Evolutionary conservation across 805 yeast genomes (phyloP).

Genomic region (Kodamaea lidongshanica): DNA sequence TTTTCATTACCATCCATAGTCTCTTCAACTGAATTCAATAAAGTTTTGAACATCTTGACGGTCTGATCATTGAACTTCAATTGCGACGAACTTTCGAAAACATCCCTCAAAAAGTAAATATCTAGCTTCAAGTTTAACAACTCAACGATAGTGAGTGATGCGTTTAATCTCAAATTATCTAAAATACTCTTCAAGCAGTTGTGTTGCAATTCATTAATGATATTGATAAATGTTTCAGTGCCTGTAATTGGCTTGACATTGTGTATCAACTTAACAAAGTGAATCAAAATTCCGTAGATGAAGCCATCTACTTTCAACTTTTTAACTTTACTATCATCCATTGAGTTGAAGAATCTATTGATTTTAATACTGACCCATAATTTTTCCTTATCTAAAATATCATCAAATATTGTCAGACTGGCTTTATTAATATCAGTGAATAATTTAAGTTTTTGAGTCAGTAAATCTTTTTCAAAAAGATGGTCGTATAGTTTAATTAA

Average conservation of each 20-base stretch:
- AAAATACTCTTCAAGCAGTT: slow-evolving; percentile 29
- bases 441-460: slow-evolving; percentile 32
- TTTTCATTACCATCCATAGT: slow-evolving; percentile 13
- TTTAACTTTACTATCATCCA: slow-evolving; percentile 4
- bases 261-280: slow-evolving; percentile 36
- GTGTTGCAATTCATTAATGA: slow-evolving; percentile 34
- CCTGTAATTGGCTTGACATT: slow-evolving; percentile 37
- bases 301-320: slow-evolving; percentile 30
- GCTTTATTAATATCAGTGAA: slow-evolving; percentile 39
- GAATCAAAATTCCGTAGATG: slow-evolving; percentile 33
- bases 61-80: slow-evolving; percentile 30
- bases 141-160: slow-evolving; percentile 10
- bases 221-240: slow-evolving; percentile 27
- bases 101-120: slow-evolving; percentile 32
- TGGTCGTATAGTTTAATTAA: slow-evolving; percentile 29
- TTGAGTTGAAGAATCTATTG: slow-evolving; percentile 18
- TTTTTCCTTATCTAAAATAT: slow-evolving; percentile 33
- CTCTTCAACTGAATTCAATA: slow-evolving; percentile 11
- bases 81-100: slow-evolving; percentile 30
- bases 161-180: slow-evolving; percentile 22
- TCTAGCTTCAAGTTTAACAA: slow-evolving; percentile 31
- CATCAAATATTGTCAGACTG: slow-evolving; percentile 33
- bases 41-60: slow-evolving; percentile 11
- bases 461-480: slow-evolving; percentile 30
- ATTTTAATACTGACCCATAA: slow-evolving; percentile 26